Evolutionary conservation across 257 asterid species (phyloP).

Genomic region (Perilla frutescens): DNA sequence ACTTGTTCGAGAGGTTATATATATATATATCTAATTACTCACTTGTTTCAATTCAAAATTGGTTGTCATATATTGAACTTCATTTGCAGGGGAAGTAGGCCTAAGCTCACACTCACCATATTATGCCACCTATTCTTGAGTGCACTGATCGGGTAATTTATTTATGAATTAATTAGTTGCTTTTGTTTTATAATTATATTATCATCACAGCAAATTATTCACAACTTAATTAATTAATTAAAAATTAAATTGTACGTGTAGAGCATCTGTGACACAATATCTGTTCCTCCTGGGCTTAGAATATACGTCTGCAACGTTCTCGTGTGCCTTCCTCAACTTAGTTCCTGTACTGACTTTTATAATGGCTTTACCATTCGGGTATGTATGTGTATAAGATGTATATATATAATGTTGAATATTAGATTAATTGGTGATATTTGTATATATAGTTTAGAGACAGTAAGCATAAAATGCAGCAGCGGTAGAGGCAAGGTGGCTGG

Average conservation of each 20-base stretch:
- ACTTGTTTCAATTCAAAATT: too few relatives aligned
- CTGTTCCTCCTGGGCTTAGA: constrained; percentile 75
- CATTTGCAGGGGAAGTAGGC: constrained; percentile 70
- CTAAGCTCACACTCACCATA: constrained; percentile 61
- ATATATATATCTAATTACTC: too few relatives aligned
- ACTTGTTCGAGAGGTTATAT: constrained; percentile 64
- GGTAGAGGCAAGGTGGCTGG: constrained; percentile 71
- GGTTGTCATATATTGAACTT: neutral
- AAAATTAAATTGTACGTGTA: constrained; percentile 27
- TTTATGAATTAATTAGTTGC: too few relatives aligned
- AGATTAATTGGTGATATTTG: too few relatives aligned
- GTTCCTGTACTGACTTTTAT: constrained; percentile 68
- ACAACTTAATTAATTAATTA: neutral
- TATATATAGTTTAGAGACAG: constrained; percentile 58
- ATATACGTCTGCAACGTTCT: constrained; percentile 76
- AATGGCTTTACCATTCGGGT: constrained; percentile 80
- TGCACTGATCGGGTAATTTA: constrained; percentile 72
- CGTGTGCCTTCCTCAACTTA: constrained; percentile 75
- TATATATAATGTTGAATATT: too few relatives aligned
- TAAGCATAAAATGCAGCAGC: constrained; percentile 47
- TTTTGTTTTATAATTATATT: too few relatives aligned
- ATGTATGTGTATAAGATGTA: neutral
- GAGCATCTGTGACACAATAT: constrained; percentile 75
- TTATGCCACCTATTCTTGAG: constrained; percentile 63
- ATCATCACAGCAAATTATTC: neutral